phyloP scores from a whole-genome alignment of 192 early-diverging fungal genomes.

The Coemansia sp. region DNA sequence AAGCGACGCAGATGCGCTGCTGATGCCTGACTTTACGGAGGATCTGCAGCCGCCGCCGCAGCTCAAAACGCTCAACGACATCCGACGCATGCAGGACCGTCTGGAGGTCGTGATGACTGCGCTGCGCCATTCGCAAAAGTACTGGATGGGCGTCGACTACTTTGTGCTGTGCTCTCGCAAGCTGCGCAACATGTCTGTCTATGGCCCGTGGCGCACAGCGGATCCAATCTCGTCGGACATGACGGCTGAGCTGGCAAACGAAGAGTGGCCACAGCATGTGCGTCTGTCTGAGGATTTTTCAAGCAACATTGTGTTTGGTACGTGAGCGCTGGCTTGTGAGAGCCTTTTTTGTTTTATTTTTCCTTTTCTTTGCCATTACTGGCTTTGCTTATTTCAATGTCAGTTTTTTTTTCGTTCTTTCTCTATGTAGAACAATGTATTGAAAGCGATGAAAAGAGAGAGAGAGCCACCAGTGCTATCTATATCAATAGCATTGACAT shows the following conservation, averaged over 20 bases:
- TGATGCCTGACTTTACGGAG: conserved; percentile 35
- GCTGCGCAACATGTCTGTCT: conserved; percentile 45
- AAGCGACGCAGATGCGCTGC: conserved; percentile 7
- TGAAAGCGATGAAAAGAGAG: too few relatives aligned
- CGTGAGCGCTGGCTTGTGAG: not conserved
- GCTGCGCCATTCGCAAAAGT: conserved; percentile 44
- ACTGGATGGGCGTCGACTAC: conserved; percentile 55
- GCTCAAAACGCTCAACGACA: conserved; percentile 44
- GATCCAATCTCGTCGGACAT: conserved; percentile 47
- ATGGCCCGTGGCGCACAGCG: conserved; percentile 44
- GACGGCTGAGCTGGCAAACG: conserved; percentile 37
- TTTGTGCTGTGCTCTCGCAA: conserved; percentile 53
- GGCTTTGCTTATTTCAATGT: not conserved
- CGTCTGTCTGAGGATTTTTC: conserved; percentile 14
- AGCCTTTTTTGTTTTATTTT: not conserved
- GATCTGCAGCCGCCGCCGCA: conserved; percentile 49
- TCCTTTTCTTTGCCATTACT: not conserved
- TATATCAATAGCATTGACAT: too few relatives aligned
- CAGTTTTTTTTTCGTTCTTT: too few relatives aligned
- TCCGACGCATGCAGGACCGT: conserved; percentile 55
- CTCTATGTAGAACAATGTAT: too few relatives aligned
- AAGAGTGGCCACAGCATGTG: conserved; percentile 21
- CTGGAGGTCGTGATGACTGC: conserved; percentile 52
- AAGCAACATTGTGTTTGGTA: conserved; percentile 16
- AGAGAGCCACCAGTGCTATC: too few relatives aligned